Evolutionary conservation across 2,329 filamentous ascomycete species (phyloP), one percentile per base, ranked within the genome.

Genomic region (Trichophyton mentagrophytes): DNA sequence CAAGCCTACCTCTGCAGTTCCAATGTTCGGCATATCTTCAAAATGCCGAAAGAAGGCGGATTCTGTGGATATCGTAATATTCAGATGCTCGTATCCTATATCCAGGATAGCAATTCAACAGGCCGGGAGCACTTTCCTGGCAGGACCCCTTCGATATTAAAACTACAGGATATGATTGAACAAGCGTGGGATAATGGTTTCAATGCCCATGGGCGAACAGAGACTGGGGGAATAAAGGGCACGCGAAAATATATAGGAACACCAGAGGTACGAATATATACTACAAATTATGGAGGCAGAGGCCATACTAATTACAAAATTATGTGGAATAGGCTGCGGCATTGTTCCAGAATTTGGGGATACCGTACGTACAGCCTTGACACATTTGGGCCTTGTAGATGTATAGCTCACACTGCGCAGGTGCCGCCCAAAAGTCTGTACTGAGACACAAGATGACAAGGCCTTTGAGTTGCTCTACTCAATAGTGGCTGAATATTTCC

Each of bases 11-110:
- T 96, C 38, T 96, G 91, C 71, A 85, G 90, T 67, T 81, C 86
- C 0, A 78, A 79, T 56, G 87, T 90, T 0, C 80, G 85, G 57
- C 91, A 96, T 68, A 80, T 97, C 27, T 89, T 88, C 58, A 95
- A 95, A 68, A 79, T 95, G 59, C 82, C 80, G n/a, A 80, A 78
- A 63, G 91, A 96, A 75, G 90, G 90, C 22, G 88, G 90, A 4
- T 97, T 97, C 71, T 97, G 92, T 70, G 92, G 92, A 2, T 97
- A 96, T 71, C 83, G 92, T 46, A 97, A 95, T 69, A 95, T 96
- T 36, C 93, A 97, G 71, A 95, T 95, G 85, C 74, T 96, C 66
- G 77, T 87, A 13, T 92, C 90, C 0, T 91, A 89, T 70, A 83
- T 96, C 20, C 82, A 85, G 62, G 81, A 80, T 7, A 75, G 82